Percentiles rank a stretch among this genome's conserved stretches.
phyloP scores from a whole-genome alignment of 768 basidiomycete species.

The Hericium alpestre region DNA sequence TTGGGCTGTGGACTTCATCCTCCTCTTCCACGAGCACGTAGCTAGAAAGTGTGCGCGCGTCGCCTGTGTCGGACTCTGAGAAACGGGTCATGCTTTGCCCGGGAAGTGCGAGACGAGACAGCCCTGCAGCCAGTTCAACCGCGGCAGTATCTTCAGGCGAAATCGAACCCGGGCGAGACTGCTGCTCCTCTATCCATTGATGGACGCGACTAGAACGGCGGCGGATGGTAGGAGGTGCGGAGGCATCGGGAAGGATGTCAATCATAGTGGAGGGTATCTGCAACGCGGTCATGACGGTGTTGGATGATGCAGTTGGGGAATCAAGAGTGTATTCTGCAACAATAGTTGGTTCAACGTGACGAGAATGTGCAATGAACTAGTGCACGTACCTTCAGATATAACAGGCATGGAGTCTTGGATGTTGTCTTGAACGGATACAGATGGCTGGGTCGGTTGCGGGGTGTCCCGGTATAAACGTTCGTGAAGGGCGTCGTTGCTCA shows the following conservation, averaged over 20 bases:
- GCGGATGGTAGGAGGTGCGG: slow-evolving; percentile 16
- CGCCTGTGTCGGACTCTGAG: slow-evolving; percentile 5
- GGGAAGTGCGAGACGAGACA: no score
- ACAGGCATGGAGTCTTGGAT: not conserved
- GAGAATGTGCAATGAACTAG: not conserved
- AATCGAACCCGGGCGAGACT: slow-evolving; percentile 14
- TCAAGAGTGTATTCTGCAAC: not conserved
- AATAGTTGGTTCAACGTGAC: not conserved
- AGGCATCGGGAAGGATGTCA: slow-evolving; percentile 9
- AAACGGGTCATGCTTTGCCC: no score
- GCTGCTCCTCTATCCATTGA: slow-evolving; percentile 35
- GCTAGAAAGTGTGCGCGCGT: slow-evolving; percentile 25
- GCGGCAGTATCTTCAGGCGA: no score
- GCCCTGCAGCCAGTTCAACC: no score
- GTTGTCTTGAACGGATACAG: not conserved
- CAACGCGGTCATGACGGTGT: not conserved
- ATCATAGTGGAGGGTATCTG: not conserved
- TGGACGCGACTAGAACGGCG: slow-evolving; percentile 31
- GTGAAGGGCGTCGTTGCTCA: slow-evolving; percentile 8
- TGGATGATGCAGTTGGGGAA: not conserved
- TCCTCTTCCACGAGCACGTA: slow-evolving; percentile 32
- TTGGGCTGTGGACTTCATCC: slow-evolving; percentile 4
- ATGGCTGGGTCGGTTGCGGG: slow-evolving; percentile 1
- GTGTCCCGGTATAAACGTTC: slow-evolving; percentile 1
- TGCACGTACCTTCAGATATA: not conserved